Conservation (phyloP, 2,329 filamentous ascomycete genomes). For the Clonostachys solani region DNA sequence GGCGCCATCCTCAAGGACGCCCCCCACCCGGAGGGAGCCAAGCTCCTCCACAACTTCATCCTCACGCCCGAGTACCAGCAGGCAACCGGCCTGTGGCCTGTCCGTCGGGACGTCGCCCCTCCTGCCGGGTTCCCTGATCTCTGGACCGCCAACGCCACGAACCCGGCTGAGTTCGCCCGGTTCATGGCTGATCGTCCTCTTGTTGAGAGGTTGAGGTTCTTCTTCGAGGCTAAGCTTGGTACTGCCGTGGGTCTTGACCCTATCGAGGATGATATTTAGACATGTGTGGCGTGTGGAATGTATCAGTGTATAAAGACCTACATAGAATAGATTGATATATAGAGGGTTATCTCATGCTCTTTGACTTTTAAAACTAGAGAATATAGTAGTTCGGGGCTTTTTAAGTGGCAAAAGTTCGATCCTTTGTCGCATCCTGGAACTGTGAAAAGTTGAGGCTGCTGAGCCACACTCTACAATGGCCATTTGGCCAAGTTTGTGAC, state of each 20-base stretch:
- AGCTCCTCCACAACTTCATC: slow-evolving; percentile 42
- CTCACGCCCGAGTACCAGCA: slow-evolving; percentile 34
- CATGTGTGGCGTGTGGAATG: too few species aligned
- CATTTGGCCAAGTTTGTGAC: too few species aligned
- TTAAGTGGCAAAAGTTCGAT: too few species aligned
- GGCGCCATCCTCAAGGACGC: slow-evolving; percentile 43
- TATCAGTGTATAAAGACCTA: too few species aligned
- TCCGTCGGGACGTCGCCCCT: slow-evolving; percentile 23
- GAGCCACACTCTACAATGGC: too few species aligned
- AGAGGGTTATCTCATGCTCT: too few species aligned
- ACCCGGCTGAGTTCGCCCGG: slow-evolving; percentile 27
- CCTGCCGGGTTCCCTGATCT: slow-evolving; percentile 16
- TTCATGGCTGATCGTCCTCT: slow-evolving; percentile 34
- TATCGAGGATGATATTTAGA: neutral
- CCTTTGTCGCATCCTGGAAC: too few species aligned
- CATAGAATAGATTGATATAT: too few species aligned
- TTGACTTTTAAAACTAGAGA: too few species aligned
- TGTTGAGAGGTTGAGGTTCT: slow-evolving; percentile 35
- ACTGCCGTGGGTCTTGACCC: neutral
- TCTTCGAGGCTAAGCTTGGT: slow-evolving; percentile 23
- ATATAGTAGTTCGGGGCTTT: too few species aligned
- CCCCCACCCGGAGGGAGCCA: slow-evolving; percentile 43
- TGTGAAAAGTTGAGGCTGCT: too few species aligned
- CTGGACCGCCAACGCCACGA: slow-evolving; percentile 19
- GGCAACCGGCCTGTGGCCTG: slow-evolving; percentile 20